phyloP scores from a whole-genome alignment of 2,329 filamentous ascomycete genomes.

The Cordyceps cateniannulata region DNA sequence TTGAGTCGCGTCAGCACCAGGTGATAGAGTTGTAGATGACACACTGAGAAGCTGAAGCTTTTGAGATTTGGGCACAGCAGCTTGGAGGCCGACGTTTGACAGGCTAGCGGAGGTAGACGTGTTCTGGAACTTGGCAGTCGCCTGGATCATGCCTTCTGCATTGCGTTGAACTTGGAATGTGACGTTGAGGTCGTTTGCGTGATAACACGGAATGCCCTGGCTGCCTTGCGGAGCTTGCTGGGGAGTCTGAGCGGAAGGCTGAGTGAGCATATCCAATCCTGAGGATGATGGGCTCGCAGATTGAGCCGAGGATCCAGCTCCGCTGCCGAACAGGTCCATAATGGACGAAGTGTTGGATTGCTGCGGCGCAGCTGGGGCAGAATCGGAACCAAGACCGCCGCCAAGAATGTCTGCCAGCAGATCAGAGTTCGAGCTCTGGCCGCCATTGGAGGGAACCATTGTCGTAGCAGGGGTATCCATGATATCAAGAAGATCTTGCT shows the following conservation, averaged over 20 bases:
- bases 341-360: constrained; percentile 62
- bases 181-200: constrained; percentile 76
- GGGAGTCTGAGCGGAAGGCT: constrained; percentile 42
- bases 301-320: constrained; percentile 32
- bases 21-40: constrained; percentile 68
- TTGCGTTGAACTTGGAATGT: constrained; percentile 81
- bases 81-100: constrained; percentile 76
- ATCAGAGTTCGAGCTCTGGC: constrained; percentile 69
- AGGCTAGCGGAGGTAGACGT: constrained; percentile 58
- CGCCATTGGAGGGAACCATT: constrained; percentile 39
- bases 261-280: constrained; percentile 43
- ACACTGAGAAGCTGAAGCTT: constrained; percentile 89
- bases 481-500: constrained; percentile 87
- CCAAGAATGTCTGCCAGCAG: constrained; percentile 88
- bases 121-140: constrained; percentile 80
- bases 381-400: constrained; percentile 49
- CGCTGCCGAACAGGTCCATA: constrained; percentile 75
- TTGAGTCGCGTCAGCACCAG: constrained; percentile 80
- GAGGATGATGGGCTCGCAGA: constrained; percentile 32
- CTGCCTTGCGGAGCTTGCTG: constrained; percentile 31
- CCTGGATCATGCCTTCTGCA: constrained; percentile 70
- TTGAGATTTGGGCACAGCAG: constrained; percentile 93
- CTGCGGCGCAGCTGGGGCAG: constrained; percentile 35
- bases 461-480: constrained; percentile 67
- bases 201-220: constrained; percentile 66